Evolutionary conservation across 805 yeast species (phyloP).

Genomic region (Candida tammaniensis): DNA sequence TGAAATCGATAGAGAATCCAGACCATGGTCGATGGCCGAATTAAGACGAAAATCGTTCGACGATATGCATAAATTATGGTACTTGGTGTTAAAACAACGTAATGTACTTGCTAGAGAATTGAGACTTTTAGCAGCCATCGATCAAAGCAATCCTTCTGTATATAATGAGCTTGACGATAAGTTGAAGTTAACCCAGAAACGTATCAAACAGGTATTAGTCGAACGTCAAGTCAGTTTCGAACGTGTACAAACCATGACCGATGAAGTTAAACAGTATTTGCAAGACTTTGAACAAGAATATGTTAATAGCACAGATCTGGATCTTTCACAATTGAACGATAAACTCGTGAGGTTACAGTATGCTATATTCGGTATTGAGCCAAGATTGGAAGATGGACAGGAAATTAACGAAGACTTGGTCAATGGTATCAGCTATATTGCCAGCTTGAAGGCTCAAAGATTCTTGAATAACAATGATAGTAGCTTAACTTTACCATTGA

Average conservation of each 20-base stretch:
- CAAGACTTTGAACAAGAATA: conserved; percentile 58
- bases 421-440: conserved; percentile 66
- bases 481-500: conserved; percentile 29
- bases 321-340: conserved; percentile 59
- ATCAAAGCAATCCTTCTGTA: conserved; percentile 26
- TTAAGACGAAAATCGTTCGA: conserved; percentile 88
- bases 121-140: conserved; percentile 46
- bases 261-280: conserved; percentile 47
- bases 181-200: conserved; percentile 35
- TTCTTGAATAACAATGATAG: conserved; percentile 23
- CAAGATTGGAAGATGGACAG: conserved; percentile 53
- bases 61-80: conserved; percentile 91
- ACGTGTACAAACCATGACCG: conserved; percentile 49
- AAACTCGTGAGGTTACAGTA: conserved; percentile 75
- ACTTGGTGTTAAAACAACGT: conserved; percentile 76
- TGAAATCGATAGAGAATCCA: conserved; percentile 48
- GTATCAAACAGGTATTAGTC: conserved; percentile 80
- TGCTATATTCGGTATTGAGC: conserved; percentile 82
- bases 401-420: conserved; percentile 48
- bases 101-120: conserved; percentile 76
- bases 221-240: conserved; percentile 78
- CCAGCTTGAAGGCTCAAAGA: conserved; percentile 59
- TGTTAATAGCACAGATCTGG: conserved; percentile 48
- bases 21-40: conserved; percentile 87
- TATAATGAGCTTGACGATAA: conserved; percentile 39